Percentiles rank a stretch among this genome's conserved stretches.
Conservation (phyloP, 1,139 yeast species). For the Geotrichum bryndzae region DNA sequence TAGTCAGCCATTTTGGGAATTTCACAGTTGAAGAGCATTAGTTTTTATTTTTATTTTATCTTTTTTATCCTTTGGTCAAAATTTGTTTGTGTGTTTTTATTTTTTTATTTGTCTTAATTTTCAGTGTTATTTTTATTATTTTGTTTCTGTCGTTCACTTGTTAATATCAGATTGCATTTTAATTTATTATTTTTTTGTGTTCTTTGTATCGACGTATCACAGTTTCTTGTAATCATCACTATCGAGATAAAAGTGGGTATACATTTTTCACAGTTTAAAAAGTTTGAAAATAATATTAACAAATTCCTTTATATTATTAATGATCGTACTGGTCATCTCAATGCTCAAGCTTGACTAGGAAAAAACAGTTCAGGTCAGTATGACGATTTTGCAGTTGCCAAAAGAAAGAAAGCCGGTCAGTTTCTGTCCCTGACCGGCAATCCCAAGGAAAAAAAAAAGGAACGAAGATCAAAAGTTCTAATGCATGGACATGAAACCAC, state of each 20-base stretch:
- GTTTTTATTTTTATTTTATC: background rate
- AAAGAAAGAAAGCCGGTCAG: too few relatives aligned
- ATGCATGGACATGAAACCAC: too few relatives aligned
- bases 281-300: too few relatives aligned
- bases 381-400: too few relatives aligned
- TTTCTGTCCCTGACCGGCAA: too few relatives aligned
- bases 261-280: too few relatives aligned
- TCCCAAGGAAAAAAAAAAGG: too few relatives aligned
- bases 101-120: background rate
- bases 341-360: too few relatives aligned
- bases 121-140: background rate
- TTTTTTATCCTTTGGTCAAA: background rate
- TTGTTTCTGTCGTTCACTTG: background rate
- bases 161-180: background rate
- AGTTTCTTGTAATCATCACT: background rate
- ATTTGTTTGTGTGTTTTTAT: background rate
- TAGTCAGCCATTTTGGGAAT: background rate
- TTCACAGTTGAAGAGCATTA: background rate
- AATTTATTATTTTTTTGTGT: background rate
- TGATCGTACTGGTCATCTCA: too few relatives aligned
- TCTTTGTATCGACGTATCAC: background rate
- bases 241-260: background rate
- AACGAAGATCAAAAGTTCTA: too few relatives aligned
- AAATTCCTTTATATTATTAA: too few relatives aligned
- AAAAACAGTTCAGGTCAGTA: too few relatives aligned